Evolutionary conservation across 225 moss, liverwort and hornwort species (phyloP).

Genomic region (Rhytidiadelphus loreus): DNA sequence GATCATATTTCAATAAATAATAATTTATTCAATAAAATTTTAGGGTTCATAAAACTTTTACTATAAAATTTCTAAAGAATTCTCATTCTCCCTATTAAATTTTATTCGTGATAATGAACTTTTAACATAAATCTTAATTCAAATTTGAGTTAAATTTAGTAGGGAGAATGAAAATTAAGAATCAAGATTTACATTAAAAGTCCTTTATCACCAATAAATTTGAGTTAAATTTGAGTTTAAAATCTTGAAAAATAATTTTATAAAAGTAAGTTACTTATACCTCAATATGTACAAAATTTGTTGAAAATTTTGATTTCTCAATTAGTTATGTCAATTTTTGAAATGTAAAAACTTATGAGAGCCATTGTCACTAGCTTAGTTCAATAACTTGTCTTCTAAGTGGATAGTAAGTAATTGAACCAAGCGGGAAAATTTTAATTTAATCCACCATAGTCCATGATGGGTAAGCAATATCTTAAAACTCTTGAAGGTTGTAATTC

Average conservation of each 20-base stretch:
- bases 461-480: background rate
- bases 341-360: background rate
- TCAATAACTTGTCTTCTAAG: too few relatives aligned
- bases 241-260: background rate
- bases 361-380: too few relatives aligned
- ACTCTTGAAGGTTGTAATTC: background rate
- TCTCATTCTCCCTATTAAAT: background rate
- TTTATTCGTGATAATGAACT: too few relatives aligned
- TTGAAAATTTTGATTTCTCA: background rate
- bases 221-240: background rate
- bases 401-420: background rate
- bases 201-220: too few relatives aligned
- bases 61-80: background rate
- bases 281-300: background rate
- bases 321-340: background rate
- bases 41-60: background rate
- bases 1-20: background rate
- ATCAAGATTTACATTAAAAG: background rate
- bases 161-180: too few relatives aligned
- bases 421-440: background rate
- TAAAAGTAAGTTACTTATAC: background rate
- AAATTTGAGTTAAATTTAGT: too few relatives aligned
- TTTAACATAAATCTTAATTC: too few relatives aligned
- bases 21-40: background rate
- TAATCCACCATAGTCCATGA: too few relatives aligned